Conservation (phyloP, 148 eudicot genomes). For the Gaultheria prostrata region DNA sequence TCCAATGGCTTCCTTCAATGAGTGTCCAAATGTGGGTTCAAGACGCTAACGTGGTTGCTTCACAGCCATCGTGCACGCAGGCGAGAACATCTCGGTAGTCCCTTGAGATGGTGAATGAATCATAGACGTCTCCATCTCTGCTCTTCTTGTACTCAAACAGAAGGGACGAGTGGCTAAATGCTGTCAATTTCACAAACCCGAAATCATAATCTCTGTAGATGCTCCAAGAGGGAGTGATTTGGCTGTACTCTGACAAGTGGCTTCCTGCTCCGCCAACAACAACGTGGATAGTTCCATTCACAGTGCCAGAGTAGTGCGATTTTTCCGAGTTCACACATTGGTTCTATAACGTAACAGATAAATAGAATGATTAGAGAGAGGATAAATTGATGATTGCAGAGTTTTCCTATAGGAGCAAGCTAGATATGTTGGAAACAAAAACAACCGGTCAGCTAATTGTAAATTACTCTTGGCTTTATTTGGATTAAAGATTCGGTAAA, state of each 20-base stretch:
- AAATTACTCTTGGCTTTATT: not conserved
- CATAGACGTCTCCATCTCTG: slow-evolving; percentile 75
- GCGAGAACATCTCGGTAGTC: slow-evolving; percentile 81
- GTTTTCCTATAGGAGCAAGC: not conserved
- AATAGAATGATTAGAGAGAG: not conserved
- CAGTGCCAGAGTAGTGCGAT: slow-evolving; percentile 61
- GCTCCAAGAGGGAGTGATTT: slow-evolving; percentile 61
- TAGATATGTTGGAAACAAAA: not conserved
- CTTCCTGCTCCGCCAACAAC: slow-evolving; percentile 86
- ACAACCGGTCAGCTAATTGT: not conserved
- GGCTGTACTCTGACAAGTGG: slow-evolving; percentile 59
- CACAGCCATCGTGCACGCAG: slow-evolving; percentile 66
- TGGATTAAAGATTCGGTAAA: not conserved
- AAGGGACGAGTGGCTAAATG: slow-evolving; percentile 71
- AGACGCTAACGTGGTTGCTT: slow-evolving; percentile 50
- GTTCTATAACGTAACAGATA: slow-evolving; percentile 37
- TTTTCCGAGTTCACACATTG: slow-evolving; percentile 65
- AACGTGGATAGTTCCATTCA: slow-evolving; percentile 85
- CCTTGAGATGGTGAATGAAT: slow-evolving; percentile 79
- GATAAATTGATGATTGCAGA: not conserved
- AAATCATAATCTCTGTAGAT: slow-evolving; percentile 62
- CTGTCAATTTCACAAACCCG: slow-evolving; percentile 79
- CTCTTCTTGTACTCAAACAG: slow-evolving; percentile 93
- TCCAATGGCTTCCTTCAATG: not conserved
- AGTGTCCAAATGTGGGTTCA: slow-evolving; percentile 17